A percentile compares a stretch with the other conserved stretches of the same genome.
phyloP scores from a whole-genome alignment of 2,329 filamentous ascomycete genomes.

The Daldinia sp. region DNA sequence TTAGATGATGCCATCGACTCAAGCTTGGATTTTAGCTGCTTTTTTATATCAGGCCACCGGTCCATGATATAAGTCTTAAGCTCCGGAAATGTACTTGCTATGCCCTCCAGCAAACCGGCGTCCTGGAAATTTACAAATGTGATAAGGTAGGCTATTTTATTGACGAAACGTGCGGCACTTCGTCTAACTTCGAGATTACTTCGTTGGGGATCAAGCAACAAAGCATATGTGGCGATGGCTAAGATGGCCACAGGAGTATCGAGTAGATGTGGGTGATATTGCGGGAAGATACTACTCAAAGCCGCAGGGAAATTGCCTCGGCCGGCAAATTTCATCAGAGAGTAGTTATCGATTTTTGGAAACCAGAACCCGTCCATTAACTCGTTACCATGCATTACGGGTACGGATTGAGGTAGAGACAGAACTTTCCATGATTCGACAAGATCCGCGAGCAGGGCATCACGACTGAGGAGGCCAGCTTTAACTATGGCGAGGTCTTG shows the following conservation, averaged over 20 bases:
- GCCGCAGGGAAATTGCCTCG: constrained; percentile 47
- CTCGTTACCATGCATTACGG: constrained; percentile 33
- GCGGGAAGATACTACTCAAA: constrained; percentile 54
- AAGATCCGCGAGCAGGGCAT: constrained; percentile 55
- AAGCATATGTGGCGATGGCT: constrained; percentile 55
- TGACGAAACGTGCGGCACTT: constrained; percentile 46
- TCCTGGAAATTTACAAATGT: constrained; percentile 40
- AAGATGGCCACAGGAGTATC: constrained; percentile 49
- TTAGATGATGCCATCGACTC: constrained; percentile 8
- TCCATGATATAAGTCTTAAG: constrained; percentile 46
- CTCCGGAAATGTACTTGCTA: constrained; percentile 39
- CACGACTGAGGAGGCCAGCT: constrained; percentile 49
- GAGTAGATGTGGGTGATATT: constrained; percentile 47
- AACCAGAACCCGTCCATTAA: constrained; percentile 50
- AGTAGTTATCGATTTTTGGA: constrained; percentile 45
- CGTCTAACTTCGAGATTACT: constrained; percentile 40
- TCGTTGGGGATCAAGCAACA: constrained; percentile 53
- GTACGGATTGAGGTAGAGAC: constrained; percentile 48
- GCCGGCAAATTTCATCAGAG: constrained; percentile 36
- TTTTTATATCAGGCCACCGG: constrained; percentile 48
- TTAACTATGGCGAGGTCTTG: constrained; percentile 47
- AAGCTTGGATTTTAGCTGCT: constrained; percentile 32
- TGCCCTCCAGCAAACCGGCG: constrained; percentile 30
- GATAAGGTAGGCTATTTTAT: constrained; percentile 46
- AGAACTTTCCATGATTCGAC: constrained; percentile 58